Base-by-base conservation (phyloP, 1,284 basidiomycete genomes). In the Trichosporon sp. region DNA sequence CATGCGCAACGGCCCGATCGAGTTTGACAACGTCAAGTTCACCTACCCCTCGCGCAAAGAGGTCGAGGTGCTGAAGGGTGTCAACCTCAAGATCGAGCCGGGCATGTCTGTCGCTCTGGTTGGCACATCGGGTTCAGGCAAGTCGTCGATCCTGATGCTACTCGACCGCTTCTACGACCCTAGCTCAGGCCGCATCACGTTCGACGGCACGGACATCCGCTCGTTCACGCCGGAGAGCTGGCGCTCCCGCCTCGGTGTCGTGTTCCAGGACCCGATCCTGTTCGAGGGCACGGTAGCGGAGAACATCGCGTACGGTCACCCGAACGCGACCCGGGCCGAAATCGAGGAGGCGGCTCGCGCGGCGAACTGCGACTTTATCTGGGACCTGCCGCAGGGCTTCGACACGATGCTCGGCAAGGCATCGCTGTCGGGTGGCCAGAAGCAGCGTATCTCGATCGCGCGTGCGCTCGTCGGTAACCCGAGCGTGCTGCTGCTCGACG, bases 291-390 rank as follows among this genome's bases (percentile, higher is more conserved):
- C 91, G 0, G 90, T 97, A 25, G 91, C 91, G 9, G 89, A 91
- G 3, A 97, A 97, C 74, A 96, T 98, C 67, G 90, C 92, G 0
- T 98, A 92, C 75, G 95, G 95, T 2, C 85, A 88, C 36, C 83
- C 85, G 4, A 78, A 84, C 16, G 91, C 87, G 0, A 90, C 91
- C 0, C 84, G 89, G 29, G 87, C 88, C 66, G 86, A 96, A 64
- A 91, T 99, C 36, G 91, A 95, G 77, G 83, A 87, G 23, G 95
- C 94, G 0, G 95, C 95, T 0, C 83, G 88, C 11, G 85, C 90
- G 67, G 95, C 95, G 3, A 96, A 98, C 73, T 98, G 95, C 78
- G 92, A 95, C 72, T 99, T 97, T 74, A 89, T 99, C 46, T 90
- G 91, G 86, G 87, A 88, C 2, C 86, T 99, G 83, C 93, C 95